phyloP scores from a whole-genome alignment of 1,139 yeast genomes.

The Entelexis paramagnoliae region DNA sequence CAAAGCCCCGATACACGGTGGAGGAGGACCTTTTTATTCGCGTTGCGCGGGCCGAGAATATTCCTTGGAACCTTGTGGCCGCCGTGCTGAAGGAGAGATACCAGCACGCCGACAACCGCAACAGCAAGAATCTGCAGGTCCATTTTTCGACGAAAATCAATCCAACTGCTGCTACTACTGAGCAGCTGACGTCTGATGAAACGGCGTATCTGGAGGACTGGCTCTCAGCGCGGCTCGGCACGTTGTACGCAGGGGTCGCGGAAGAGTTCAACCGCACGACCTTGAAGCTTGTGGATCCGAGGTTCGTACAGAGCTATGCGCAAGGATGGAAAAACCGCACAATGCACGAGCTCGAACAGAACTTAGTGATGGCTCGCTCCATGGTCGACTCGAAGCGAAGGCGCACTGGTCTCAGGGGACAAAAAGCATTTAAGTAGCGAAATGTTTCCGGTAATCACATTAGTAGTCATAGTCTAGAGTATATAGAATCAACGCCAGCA shows the following conservation, averaged over 20 bases:
- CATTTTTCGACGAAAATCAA: constrained; percentile 13
- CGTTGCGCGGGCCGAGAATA: constrained; percentile 34
- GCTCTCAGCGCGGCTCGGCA: neutral
- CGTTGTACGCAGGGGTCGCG: constrained; percentile 3
- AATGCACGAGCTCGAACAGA: neutral
- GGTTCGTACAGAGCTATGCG: neutral
- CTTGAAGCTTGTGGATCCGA: neutral
- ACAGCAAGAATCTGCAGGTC: constrained; percentile 15
- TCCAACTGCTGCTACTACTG: neutral
- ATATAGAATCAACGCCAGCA: no score
- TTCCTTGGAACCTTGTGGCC: constrained; percentile 9
- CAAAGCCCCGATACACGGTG: constrained; percentile 15
- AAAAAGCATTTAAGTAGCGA: neutral
- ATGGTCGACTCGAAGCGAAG: neutral
- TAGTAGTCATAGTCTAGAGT: no score
- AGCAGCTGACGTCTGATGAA: neutral
- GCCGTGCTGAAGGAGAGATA: neutral
- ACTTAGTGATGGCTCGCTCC: neutral
- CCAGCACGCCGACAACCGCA: neutral
- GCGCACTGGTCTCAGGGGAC: neutral
- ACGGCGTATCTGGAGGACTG: neutral
- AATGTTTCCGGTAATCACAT: no score
- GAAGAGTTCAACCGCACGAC: constrained; percentile 4
- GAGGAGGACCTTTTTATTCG: constrained; percentile 42
- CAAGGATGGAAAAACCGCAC: neutral